Evolutionary conservation across 176 grass and related monocot genomes (phyloP).

Genomic region (Saccharum officinarum): DNA sequence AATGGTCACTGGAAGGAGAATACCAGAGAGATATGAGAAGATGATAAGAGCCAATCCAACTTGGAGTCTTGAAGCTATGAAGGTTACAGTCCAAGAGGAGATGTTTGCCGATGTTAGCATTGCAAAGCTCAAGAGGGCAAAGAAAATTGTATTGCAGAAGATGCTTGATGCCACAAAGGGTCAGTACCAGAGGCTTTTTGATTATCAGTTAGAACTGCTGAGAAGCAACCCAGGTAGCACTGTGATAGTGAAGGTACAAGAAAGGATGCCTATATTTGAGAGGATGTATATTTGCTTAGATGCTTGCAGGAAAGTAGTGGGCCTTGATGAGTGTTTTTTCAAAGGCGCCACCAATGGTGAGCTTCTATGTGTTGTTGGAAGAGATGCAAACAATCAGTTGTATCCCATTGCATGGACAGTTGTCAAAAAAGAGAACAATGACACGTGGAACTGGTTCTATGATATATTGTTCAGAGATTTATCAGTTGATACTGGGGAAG

Average conservation of each 20-base stretch:
- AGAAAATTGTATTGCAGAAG: background rate
- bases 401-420: background rate
- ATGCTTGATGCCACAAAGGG: background rate
- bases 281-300: background rate
- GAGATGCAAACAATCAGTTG: background rate
- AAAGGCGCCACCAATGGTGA: background rate
- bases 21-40: background rate
- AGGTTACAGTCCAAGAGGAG: background rate
- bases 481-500: background rate
- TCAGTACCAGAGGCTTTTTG: background rate
- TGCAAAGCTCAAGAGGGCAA: background rate
- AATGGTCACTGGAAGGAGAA: background rate
- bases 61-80: background rate
- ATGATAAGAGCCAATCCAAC: background rate
- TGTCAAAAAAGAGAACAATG: background rate
- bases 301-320: background rate
- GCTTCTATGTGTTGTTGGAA: background rate
- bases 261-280: background rate
- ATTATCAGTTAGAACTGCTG: background rate
- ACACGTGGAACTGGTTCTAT: background rate
- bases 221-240: background rate
- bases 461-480: background rate
- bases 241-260: background rate
- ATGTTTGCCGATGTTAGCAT: background rate
- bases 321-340: background rate